Conservation (phyloP, 148 eudicot genomes). For the Camellia sinensis region DNA sequence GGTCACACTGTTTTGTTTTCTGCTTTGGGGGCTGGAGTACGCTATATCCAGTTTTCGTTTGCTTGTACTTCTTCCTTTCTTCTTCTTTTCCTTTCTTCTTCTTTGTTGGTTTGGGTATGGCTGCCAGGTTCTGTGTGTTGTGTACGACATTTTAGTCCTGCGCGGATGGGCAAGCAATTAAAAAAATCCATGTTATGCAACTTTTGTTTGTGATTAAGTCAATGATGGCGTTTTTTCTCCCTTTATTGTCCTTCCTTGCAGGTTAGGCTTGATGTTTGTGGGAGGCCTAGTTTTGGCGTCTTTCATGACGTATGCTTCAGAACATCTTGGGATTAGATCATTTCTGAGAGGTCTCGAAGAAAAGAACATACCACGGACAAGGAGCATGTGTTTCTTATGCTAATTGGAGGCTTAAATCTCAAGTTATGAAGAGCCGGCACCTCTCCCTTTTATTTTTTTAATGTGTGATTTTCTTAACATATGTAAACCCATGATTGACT, state of each 20-base stretch:
- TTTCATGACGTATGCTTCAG: conserved; percentile 91
- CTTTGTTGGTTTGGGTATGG: not conserved
- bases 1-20: too few species aligned
- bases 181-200: too few species aligned
- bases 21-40: too few species aligned
- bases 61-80: too few species aligned
- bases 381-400: conserved; percentile 45
- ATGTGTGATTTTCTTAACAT: too few species aligned
- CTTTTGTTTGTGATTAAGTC: not conserved
- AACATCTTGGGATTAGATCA: conserved; percentile 75
- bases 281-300: conserved; percentile 79
- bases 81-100: not conserved
- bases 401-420: conserved; percentile 20
- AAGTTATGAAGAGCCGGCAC: not conserved
- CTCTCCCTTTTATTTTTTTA: too few species aligned
- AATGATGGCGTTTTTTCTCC: not conserved
- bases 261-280: conserved; percentile 84
- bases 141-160: not conserved
- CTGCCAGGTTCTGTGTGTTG: not conserved
- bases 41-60: too few species aligned
- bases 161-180: not conserved
- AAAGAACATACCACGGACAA: conserved; percentile 45
- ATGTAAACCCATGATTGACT: not conserved
- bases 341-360: conserved; percentile 76
- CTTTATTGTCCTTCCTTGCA: conserved; percentile 32